Evolutionary conservation across 2,329 filamentous ascomycete species (phyloP), one percentile per base, ranked within the genome.

Genomic region (Celoporthe dispersa): DNA sequence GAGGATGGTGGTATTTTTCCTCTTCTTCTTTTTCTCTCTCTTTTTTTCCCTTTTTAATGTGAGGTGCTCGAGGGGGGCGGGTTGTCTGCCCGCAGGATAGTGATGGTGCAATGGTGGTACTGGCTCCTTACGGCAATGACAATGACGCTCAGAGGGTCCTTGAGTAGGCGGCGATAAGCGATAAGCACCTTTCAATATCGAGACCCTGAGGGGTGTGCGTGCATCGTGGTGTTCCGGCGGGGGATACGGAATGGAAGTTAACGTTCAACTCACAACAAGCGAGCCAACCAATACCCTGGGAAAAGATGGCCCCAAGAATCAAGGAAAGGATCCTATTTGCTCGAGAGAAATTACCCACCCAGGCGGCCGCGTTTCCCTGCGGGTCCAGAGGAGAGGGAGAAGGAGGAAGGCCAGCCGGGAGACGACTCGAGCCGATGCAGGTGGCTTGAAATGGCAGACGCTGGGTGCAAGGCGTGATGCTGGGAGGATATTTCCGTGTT

Each of bases 91-190:
- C 48, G 41, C 57, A n/a, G n/a, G n/a, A 51, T 25, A 33, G 14
- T 53, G 57, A 19, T n/a, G 19, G 14, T 44, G 44, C 44, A n/a
- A 7, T 48, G 44, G 44, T 48, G 44, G 44, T 48, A n/a, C 19
- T 60, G 28, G 65, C 57, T 37, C 2, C 14, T 28, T 48, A 22
- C 11, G 41, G 28, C 51, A 51, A 70, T 22, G 48, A 25, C 51
- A 39, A 70, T 72, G 68, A 68, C 66, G 66, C 66, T 51, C 60
- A 59, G 66, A 71, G 64, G 68, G 37, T 44, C 44, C 55, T 19
- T 22, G 7, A 22, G 22, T 59, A 60, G 22, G n/a, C 53, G 25
- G 62, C 55, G 71, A 71, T 70, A 68, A 70, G 61, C 37, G 55
- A 62, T 62, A 68, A 62, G 64, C 63, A 25, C 35, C 19, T n/a